A percentile compares a stretch with the other conserved stretches of the same genome.
Conservation (phyloP, 768 basidiomycete genomes). For the Termitomyces sp. region DNA sequence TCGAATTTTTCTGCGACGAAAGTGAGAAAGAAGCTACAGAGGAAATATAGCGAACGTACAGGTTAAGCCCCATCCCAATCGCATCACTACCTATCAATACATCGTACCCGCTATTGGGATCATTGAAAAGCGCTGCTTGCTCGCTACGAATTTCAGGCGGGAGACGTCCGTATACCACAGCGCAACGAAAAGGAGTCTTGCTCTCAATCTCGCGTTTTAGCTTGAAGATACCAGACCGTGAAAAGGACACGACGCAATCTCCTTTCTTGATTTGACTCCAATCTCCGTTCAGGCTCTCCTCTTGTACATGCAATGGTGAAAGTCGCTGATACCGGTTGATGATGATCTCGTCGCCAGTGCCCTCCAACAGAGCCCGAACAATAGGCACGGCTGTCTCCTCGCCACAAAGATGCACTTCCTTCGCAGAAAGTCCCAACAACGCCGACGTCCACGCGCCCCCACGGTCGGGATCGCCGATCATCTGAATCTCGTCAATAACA, state of each 20-base stretch:
- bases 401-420: constrained; percentile 91
- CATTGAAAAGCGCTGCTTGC: constrained; percentile 91
- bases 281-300: constrained; percentile 59
- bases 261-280: constrained; percentile 64
- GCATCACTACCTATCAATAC: constrained; percentile 94
- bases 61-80: constrained; percentile 94
- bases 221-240: constrained; percentile 68
- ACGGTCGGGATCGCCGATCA: constrained; percentile 78
- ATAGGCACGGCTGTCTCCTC: constrained; percentile 89
- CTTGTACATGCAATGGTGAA: constrained; percentile 74
- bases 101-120: constrained; percentile 76
- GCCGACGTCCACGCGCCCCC: constrained; percentile 84
- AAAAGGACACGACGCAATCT: constrained; percentile 91
- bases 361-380: constrained; percentile 61
- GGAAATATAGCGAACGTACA: constrained; percentile 52
- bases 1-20: constrained; percentile 75
- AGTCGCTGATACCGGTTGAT: constrained; percentile 86
- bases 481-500: constrained; percentile 96
- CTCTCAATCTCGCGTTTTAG: constrained; percentile 73
- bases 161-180: constrained; percentile 88
- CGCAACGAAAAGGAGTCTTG: constrained; percentile 73
- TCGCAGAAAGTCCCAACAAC: constrained; percentile 69
- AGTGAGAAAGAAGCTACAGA: background rate
- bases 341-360: constrained; percentile 79
- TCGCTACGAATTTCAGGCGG: constrained; percentile 91